Evolutionary conservation across 1,284 basidiomycete species (phyloP), one percentile per base, ranked within the genome.

Genomic region (Meripilus lineatus): DNA sequence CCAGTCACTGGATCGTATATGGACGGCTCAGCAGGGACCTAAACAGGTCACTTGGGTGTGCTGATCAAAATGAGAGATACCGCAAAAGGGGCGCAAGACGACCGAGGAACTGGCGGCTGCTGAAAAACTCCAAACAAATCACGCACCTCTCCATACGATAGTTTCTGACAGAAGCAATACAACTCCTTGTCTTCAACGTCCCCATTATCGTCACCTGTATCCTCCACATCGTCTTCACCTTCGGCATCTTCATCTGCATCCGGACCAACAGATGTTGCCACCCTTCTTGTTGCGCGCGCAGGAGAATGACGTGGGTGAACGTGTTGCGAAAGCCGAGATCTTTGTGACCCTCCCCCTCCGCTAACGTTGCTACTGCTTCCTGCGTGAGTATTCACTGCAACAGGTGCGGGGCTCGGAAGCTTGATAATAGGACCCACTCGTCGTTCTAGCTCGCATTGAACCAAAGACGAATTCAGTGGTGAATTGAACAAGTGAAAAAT

Each of bases 141-240:
- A 64, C 69, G 53, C 54, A 77, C 76, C 66, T 82, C 79, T 44
- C 81, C 81, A 47, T 77, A 80, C 37, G 78, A 81, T 46, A 74
- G 69, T 56, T 78, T 78, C 51, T 77, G 77, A 58, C 82, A 84
- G 65, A 77, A 75, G 58, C 82, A 84, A 53, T 84, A 84, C 2
- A 79, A 54, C 25, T 71, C 69, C 50, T 77, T 70, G 58, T 82
- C 80, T 50, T 76, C 71, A 30, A 67, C 67, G 48, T 70, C 72
- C 22, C 67, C 72, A 44, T 65, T 67, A 18, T 68, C 72, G 46
- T 75, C 76, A 11, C 67, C 65, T 22, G 53, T 60, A 23, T 63
- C 65, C 40, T 74, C 72, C 14, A 47, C 44, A 24, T 53, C 51
- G n/a, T 47, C 67, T 33, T 73, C 72, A 3, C 64, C 71, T 36